Percentiles rank a stretch among this genome's conserved stretches.
phyloP scores from a whole-genome alignment of 2,329 filamentous ascomycete genomes.

The Hymenotorrendiella dingleyae region DNA sequence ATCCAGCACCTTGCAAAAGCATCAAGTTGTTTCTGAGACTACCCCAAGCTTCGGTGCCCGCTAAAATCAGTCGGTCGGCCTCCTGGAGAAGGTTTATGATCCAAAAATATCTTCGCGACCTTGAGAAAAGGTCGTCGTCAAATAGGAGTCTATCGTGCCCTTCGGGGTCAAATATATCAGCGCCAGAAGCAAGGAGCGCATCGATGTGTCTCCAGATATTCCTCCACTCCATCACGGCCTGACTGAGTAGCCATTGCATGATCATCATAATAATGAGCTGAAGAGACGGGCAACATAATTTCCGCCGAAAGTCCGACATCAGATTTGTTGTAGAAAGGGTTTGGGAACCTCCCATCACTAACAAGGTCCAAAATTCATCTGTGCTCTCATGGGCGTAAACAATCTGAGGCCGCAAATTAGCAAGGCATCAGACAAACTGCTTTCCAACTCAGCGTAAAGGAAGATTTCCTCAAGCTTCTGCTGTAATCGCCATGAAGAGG shows the following conservation, averaged over 20 bases:
- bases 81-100: slow-evolving; percentile 18
- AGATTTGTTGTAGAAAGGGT: too few relatives aligned
- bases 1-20: not conserved
- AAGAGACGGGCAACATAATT: too few relatives aligned
- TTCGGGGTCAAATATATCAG: slow-evolving; percentile 19
- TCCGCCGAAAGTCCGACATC: too few relatives aligned
- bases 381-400: too few relatives aligned
- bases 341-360: too few relatives aligned
- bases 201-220: slow-evolving; percentile 19
- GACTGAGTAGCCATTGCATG: not conserved
- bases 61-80: slow-evolving; percentile 11
- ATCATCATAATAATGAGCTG: not conserved
- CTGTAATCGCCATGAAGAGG: too few relatives aligned
- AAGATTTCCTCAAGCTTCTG: too few relatives aligned
- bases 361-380: too few relatives aligned
- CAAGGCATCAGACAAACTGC: too few relatives aligned
- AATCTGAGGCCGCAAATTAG: too few relatives aligned
- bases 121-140: slow-evolving; percentile 25
- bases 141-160: slow-evolving; percentile 24
- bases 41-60: slow-evolving; percentile 14
- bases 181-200: slow-evolving; percentile 16
- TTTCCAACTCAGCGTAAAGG: too few relatives aligned
- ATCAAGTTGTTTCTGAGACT: not conserved
- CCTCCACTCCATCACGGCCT: slow-evolving; percentile 16
- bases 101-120: slow-evolving; percentile 27